A percentile compares a stretch with the other conserved stretches of the same genome.
phyloP scores from a whole-genome alignment of 176 grass and related monocot genomes.

The Eragrostis curvula region DNA sequence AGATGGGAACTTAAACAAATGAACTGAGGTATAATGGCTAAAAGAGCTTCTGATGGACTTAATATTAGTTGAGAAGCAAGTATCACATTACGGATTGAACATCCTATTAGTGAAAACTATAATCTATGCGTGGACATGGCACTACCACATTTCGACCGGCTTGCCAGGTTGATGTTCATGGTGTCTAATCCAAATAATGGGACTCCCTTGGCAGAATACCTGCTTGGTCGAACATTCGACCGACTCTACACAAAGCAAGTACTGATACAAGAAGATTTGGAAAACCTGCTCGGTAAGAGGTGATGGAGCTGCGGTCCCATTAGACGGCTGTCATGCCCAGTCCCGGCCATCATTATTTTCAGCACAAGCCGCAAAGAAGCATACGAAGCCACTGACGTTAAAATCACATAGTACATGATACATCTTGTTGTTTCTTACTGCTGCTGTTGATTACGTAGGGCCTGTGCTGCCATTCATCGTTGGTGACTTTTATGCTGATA shows the following conservation, averaged over 20 bases:
- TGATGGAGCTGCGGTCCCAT: too few relatives aligned
- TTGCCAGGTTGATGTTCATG: background rate
- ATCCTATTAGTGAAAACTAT: background rate
- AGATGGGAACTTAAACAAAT: too few relatives aligned
- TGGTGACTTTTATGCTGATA: background rate
- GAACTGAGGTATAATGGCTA: too few relatives aligned
- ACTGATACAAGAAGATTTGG: background rate
- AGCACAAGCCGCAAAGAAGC: background rate
- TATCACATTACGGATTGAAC: too few relatives aligned
- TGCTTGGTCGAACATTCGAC: background rate
- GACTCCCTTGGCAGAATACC: background rate
- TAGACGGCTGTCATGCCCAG: background rate
- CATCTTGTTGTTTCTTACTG: background rate
- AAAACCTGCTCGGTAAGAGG: too few relatives aligned
- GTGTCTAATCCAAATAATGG: too few relatives aligned
- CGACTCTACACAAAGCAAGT: slow-evolving; percentile 30
- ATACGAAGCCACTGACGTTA: slow-evolving; percentile 5
- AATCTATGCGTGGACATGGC: background rate
- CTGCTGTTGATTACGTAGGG: background rate
- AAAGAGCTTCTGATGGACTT: too few relatives aligned
- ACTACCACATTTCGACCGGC: background rate
- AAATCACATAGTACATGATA: slow-evolving; percentile 19
- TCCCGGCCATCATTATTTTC: background rate
- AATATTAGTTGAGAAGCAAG: too few relatives aligned
- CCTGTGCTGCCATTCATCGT: background rate